phyloP scores from a whole-genome alignment of 2,329 filamentous ascomycete species.

The Hymenoscyphus albidus region DNA sequence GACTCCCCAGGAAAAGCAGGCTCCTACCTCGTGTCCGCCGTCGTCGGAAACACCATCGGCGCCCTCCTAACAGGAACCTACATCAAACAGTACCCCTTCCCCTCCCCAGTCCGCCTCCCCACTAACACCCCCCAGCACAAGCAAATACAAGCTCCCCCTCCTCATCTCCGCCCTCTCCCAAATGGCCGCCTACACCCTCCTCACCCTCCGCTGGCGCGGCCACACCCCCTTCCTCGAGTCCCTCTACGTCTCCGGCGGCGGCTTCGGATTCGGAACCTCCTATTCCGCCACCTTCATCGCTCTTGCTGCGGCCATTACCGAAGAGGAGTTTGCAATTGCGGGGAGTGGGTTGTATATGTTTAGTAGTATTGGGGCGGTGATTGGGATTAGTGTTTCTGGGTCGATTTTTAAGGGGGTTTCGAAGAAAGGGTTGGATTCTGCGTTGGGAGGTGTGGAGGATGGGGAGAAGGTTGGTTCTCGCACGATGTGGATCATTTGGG shows the following conservation, averaged over 20 bases:
- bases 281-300: slow-evolving; percentile 45
- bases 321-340: slow-evolving; percentile 45
- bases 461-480: background rate
- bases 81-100: slow-evolving; percentile 28
- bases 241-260: slow-evolving; percentile 54
- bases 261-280: slow-evolving; percentile 46
- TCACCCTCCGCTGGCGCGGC: slow-evolving; percentile 56
- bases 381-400: slow-evolving; percentile 18
- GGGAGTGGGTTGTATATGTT: slow-evolving; percentile 45
- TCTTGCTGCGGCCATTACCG: slow-evolving; percentile 44
- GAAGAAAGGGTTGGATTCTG: background rate
- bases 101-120: too few species aligned
- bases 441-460: slow-evolving; percentile 5
- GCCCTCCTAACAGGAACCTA: slow-evolving; percentile 54
- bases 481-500: too few species aligned
- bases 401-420: slow-evolving; percentile 12
- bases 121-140: slow-evolving; percentile 39
- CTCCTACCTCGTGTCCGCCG: slow-evolving; percentile 60
- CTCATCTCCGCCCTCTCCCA: slow-evolving; percentile 48
- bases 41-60: slow-evolving; percentile 61
- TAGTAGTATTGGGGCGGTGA: slow-evolving; percentile 14
- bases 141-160: slow-evolving; percentile 53
- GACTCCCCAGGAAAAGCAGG: slow-evolving; percentile 55
- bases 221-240: slow-evolving; percentile 52
- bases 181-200: slow-evolving; percentile 46